phyloP scores from a whole-genome alignment of 2,329 filamentous ascomycete species.

The Neospermospora avenae region DNA sequence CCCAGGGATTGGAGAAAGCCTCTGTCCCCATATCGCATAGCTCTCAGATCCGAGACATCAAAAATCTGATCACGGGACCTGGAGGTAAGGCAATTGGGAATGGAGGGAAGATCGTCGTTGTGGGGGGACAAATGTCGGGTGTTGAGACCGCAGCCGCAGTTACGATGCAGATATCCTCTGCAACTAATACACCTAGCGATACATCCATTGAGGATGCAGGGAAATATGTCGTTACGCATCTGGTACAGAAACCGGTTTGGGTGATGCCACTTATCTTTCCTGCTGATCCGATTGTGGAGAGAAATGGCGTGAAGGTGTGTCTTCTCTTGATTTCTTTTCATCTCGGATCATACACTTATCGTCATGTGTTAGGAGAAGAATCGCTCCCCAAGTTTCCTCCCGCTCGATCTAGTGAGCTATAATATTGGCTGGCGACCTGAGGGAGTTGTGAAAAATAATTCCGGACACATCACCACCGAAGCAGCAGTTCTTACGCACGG shows the following conservation, averaged over 20 bases:
- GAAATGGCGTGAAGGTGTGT: conserved; percentile 27
- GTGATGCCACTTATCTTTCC: conserved; percentile 56
- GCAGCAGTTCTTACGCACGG: conserved; percentile 52
- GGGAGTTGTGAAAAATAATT: conserved; percentile 56
- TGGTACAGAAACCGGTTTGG: conserved; percentile 69
- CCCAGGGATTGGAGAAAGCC: conserved; percentile 40
- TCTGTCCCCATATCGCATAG: conserved; percentile 60
- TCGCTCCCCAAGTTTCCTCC: conserved; percentile 60
- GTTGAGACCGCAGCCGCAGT: conserved; percentile 73
- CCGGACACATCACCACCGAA: conserved; percentile 61
- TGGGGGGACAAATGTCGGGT: conserved; percentile 81
- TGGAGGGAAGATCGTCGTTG: conserved; percentile 64
- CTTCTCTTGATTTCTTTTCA: neutral
- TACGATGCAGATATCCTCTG: conserved; percentile 67
- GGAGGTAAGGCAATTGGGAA: conserved; percentile 28
- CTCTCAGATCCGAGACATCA: conserved; percentile 58
- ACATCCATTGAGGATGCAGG: conserved; percentile 42
- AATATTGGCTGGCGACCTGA: conserved; percentile 61
- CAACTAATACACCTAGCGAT: conserved; percentile 48
- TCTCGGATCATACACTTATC: neutral
- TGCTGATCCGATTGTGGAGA: conserved; percentile 23
- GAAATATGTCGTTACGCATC: conserved; percentile 61
- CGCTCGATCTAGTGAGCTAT: conserved; percentile 69
- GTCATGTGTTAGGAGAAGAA: conserved; percentile 33
- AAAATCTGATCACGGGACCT: conserved; percentile 42